Evolutionary conservation across 352 stramenopile species (phyloP), one percentile per base, ranked within the genome.

Genomic region (Globisporangium okanoganense): DNA sequence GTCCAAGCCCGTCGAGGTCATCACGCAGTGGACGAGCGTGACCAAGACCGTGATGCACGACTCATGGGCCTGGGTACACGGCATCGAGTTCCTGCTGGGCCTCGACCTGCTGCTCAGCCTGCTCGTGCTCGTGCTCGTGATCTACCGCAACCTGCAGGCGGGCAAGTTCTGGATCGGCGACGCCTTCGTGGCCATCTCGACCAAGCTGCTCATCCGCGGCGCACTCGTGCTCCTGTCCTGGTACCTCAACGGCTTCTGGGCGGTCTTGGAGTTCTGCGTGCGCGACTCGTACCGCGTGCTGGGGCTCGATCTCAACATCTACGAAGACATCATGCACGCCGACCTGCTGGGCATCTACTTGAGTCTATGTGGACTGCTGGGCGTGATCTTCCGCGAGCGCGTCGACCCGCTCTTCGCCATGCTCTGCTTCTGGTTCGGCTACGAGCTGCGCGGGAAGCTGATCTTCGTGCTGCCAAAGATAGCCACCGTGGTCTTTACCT

Each of bases 81-180:
- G 61, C 12, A 40, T 82, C 10, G 69, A 82, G 27, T 57, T 79
- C 27, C 58, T 79, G 43, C 71, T 82, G 4, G 69, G 56, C 1
- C n/a, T 76, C n/a, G 56, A 78, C 38, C 59, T 70, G 6, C 54
- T 77, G 2, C 58, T 70, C 13, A 72, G 62, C 8, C 48, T 82
- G 1, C 8, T 71, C 24, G 54, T 78, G 25, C 56, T 82, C 2
- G 44, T 69, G 14, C 18, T 79, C 13, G 57, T 79, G 14, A 59
- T 56, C 9, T 75, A 74, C 25, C 69, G 66, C 8, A 79, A 69
- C 18, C 3, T 79, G 24, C 58, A 54, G 0, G 50, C 43, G 3
- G 70, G 73, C 1, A 79, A 79, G 53, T 13, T 79, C 16, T 79
- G 73, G 73, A 66, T 82, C 12, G 71, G 71, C n/a, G n/a, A n/a